A percentile compares a stretch with the other conserved stretches of the same genome.
These are phyloP conservation scores for Mucor circinelloides DNA, from an alignment of 371 early-diverging fungal species.

Conservation along the genomic window DNA sequence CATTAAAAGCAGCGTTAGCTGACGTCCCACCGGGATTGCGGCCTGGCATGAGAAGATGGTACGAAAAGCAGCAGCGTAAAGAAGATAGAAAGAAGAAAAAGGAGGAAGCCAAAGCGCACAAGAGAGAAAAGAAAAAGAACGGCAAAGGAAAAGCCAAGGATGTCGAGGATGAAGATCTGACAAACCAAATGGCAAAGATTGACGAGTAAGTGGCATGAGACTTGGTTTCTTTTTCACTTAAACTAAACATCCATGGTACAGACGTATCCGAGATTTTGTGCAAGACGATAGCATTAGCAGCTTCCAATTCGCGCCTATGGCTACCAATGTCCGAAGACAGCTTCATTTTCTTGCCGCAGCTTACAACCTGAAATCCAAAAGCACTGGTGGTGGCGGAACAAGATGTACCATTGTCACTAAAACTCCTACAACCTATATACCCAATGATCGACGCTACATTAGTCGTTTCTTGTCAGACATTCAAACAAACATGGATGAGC, in stretches of 20 bases:
- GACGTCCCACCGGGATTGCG: constrained; percentile 27
- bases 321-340: constrained; percentile 49
- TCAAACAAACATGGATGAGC: constrained; percentile 33
- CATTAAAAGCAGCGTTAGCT: constrained; percentile 24
- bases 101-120: constrained; percentile 13
- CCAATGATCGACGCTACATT: constrained; percentile 50
- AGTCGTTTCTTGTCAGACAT: constrained; percentile 43
- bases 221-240: not conserved
- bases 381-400: constrained; percentile 46
- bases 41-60: constrained; percentile 27
- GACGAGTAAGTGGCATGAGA: constrained; percentile 16
- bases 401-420: constrained; percentile 48
- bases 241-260: not conserved
- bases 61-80: constrained; percentile 29
- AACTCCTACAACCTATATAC: constrained; percentile 53
- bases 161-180: constrained; percentile 4
- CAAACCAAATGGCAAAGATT: constrained; percentile 8
- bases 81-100: constrained; percentile 16
- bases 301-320: constrained; percentile 59
- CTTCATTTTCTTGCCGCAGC: constrained; percentile 54
- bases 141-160: constrained; percentile 14
- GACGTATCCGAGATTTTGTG: constrained; percentile 45
- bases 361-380: constrained; percentile 55
- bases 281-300: constrained; percentile 39
- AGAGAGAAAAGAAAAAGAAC: constrained; percentile 26